Evolutionary conservation across 805 yeast species (phyloP).

Genomic region (Nakazawaea populi): DNA sequence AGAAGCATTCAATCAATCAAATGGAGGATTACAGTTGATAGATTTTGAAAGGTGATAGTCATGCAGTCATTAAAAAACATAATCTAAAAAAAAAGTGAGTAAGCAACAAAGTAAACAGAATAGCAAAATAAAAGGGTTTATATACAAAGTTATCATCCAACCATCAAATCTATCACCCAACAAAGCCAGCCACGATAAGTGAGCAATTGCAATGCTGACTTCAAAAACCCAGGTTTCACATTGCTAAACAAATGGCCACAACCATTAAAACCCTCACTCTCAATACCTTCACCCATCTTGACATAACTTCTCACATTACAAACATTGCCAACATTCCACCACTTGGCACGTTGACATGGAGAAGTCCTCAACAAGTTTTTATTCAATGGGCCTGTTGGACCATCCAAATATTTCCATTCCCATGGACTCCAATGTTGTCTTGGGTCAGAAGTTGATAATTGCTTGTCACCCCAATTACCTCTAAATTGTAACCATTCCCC

Average conservation of each 20-base stretch:
- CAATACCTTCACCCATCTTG: conserved; percentile 83
- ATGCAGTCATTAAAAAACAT: too few species aligned
- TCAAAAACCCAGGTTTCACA: conserved; percentile 38
- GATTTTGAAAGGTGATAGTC: too few species aligned
- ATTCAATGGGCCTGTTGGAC: conserved; percentile 85
- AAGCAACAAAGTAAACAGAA: neutral
- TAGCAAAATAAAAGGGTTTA: neutral
- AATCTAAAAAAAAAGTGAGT: too few species aligned
- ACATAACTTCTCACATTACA: conserved; percentile 74
- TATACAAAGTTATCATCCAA: conserved; percentile 21
- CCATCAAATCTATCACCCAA: conserved; percentile 32
- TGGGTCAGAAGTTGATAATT: conserved; percentile 58
- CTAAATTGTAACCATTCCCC: conserved; percentile 74
- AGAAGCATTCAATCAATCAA: too few species aligned
- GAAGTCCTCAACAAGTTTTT: conserved; percentile 66
- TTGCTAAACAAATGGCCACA: conserved; percentile 61
- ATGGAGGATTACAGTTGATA: too few species aligned
- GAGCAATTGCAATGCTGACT: conserved; percentile 25
- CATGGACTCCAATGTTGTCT: conserved; percentile 85
- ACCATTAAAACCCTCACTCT: conserved; percentile 72
- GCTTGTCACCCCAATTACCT: conserved; percentile 92
- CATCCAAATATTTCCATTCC: conserved; percentile 87
- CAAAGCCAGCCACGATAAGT: conserved; percentile 44
- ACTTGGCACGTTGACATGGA: conserved; percentile 79
- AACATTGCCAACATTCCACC: conserved; percentile 88